Percentiles rank a stretch among this genome's conserved stretches.
Conservation (phyloP, 169 alveolate species). For the Plasmodium fragile region DNA sequence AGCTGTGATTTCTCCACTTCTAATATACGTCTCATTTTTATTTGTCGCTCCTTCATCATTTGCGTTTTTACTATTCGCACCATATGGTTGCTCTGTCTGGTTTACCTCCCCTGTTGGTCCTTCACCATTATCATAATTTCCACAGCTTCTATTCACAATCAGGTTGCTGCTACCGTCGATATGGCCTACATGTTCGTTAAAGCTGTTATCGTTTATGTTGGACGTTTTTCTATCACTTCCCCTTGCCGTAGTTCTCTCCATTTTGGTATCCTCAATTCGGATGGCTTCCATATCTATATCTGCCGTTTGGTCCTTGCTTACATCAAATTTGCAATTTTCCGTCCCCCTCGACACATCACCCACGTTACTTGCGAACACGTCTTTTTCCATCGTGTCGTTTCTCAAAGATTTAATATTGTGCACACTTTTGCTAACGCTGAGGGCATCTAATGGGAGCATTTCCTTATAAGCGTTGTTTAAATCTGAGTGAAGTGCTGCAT, state of each 20-base stretch:
- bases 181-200: background rate
- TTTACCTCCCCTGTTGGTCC: background rate
- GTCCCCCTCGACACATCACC: background rate
- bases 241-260: background rate
- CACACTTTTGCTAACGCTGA: background rate
- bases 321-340: background rate
- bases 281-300: background rate
- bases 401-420: conserved; percentile 12
- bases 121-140: background rate
- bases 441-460: conserved; percentile 11
- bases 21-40: conserved; percentile 44
- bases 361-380: background rate
- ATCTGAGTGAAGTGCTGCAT: background rate
- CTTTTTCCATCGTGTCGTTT: conserved; percentile 9
- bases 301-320: background rate
- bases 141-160: background rate
- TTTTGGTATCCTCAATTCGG: background rate
- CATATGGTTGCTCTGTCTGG: background rate
- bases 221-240: background rate
- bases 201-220: background rate
- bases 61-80: background rate
- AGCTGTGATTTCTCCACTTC: conserved; percentile 79
- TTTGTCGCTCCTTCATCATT: background rate
- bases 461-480: conserved; percentile 52
- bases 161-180: background rate